Evolutionary conservation across 805 yeast species (phyloP).

Genomic region (Saccharomyces mikatae): DNA sequence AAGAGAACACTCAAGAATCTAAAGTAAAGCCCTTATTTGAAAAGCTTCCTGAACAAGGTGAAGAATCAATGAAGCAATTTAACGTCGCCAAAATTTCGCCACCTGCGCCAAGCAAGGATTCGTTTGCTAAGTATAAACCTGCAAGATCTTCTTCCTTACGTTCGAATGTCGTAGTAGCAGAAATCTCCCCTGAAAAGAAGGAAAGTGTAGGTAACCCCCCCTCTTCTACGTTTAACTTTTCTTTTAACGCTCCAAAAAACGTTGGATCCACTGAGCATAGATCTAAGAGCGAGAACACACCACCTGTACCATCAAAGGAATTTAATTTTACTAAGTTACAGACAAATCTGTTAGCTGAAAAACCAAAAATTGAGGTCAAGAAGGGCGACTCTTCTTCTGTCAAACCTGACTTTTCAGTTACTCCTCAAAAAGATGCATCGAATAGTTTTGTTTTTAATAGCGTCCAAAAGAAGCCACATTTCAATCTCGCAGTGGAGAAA

Average conservation of each 20-base stretch:
- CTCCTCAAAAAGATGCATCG: neutral
- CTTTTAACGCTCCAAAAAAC: neutral
- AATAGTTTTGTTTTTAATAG: neutral
- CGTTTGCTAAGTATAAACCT: slow-evolving; percentile 31
- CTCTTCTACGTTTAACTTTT: slow-evolving; percentile 7
- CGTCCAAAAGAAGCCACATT: neutral
- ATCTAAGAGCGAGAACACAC: slow-evolving; percentile 3
- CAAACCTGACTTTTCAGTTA: neutral
- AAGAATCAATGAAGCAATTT: neutral
- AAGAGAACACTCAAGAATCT: neutral
- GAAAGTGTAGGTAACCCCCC: neutral
- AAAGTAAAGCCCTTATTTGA: neutral
- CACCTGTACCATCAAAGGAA: neutral
- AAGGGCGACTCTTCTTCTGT: neutral
- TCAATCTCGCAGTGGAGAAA: neutral
- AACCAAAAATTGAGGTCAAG: neutral
- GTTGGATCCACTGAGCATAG: slow-evolving; percentile 6
- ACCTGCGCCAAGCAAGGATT: neutral
- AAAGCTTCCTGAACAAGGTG: neutral
- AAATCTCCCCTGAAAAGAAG: slow-evolving; percentile 9
- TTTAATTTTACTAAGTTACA: neutral
- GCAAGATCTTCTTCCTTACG: slow-evolving; percentile 33
- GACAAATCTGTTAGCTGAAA: neutral
- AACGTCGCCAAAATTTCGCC: neutral
- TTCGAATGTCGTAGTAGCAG: slow-evolving; percentile 23